phyloP scores from a whole-genome alignment of 805 yeast genomes.

The Clavispora fructus region DNA sequence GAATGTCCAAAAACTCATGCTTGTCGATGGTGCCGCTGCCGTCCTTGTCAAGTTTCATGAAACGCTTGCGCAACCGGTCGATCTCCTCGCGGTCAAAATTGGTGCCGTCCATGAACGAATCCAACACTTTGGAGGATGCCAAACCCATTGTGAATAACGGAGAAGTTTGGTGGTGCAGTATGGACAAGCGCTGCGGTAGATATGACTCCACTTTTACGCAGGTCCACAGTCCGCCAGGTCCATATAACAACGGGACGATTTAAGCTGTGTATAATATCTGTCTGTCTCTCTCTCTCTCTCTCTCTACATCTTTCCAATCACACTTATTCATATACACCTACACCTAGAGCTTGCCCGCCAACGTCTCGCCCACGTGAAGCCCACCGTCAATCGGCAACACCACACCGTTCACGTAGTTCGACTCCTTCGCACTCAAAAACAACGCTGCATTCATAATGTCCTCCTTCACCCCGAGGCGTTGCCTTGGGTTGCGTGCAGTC shows the following conservation, averaged over 20 bases:
- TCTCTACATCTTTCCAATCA: too few relatives aligned
- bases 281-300: too few relatives aligned
- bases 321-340: neutral
- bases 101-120: constrained; percentile 73
- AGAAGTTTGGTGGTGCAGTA: neutral
- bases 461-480: constrained; percentile 55
- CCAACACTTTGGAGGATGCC: constrained; percentile 56
- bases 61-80: constrained; percentile 83
- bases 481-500: constrained; percentile 50
- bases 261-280: too few relatives aligned
- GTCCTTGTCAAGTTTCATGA: constrained; percentile 92
- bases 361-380: constrained; percentile 30
- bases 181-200: neutral
- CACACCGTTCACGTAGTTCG: constrained; percentile 60
- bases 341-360: constrained; percentile 11
- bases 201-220: neutral
- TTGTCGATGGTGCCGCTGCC: constrained; percentile 89
- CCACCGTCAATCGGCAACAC: constrained; percentile 74
- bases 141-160: constrained; percentile 44
- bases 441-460: constrained; percentile 54
- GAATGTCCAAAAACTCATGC: constrained; percentile 84
- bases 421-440: constrained; percentile 50
- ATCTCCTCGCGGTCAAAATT: constrained; percentile 88
- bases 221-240: too few relatives aligned
- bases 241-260: too few relatives aligned